phyloP scores from a whole-genome alignment of 495 filamentous ascomycete species.

The Beverwykella pulmonaria region DNA sequence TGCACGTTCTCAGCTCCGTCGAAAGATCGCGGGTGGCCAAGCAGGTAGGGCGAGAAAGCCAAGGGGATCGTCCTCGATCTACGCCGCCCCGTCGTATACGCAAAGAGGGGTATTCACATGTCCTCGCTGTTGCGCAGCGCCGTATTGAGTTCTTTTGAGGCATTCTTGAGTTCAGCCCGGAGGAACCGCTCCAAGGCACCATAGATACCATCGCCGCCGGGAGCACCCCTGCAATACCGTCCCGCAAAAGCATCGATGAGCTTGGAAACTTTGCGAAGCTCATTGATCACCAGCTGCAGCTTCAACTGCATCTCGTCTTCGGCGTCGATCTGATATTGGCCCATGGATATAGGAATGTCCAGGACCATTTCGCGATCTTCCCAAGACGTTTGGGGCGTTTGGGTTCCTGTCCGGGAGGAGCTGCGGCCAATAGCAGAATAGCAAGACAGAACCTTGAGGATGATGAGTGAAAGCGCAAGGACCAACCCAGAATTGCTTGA shows the following conservation, averaged over 20 bases:
- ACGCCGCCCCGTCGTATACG: background rate
- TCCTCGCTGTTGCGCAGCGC: slow-evolving; percentile 22
- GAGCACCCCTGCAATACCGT: slow-evolving; percentile 18
- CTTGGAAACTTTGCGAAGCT: slow-evolving; percentile 37
- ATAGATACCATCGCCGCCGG: slow-evolving; percentile 24
- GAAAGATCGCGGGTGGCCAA: no score
- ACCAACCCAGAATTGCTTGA: slow-evolving; percentile 30
- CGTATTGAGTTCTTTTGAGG: slow-evolving; percentile 23
- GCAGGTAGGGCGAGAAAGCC: background rate
- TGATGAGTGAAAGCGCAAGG: slow-evolving; percentile 26
- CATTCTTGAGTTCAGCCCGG: slow-evolving; percentile 17
- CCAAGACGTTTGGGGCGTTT: slow-evolving; percentile 9
- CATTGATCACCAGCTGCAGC: slow-evolving; percentile 37
- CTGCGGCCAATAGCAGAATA: slow-evolving; percentile 25
- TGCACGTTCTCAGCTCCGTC: no score
- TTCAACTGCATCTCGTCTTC: slow-evolving; percentile 37
- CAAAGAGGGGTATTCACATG: slow-evolving; percentile 4
- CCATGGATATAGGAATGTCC: slow-evolving; percentile 39
- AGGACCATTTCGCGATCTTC: slow-evolving; percentile 32
- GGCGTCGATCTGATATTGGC: slow-evolving; percentile 38
- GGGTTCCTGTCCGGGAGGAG: background rate
- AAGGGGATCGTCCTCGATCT: no score
- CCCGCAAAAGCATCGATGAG: slow-evolving; percentile 33
- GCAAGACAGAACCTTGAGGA: slow-evolving; percentile 28
- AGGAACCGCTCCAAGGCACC: slow-evolving; percentile 26